phyloP scores from a whole-genome alignment of 2,329 filamentous ascomycete species.

The Ceratocystis variospora region DNA sequence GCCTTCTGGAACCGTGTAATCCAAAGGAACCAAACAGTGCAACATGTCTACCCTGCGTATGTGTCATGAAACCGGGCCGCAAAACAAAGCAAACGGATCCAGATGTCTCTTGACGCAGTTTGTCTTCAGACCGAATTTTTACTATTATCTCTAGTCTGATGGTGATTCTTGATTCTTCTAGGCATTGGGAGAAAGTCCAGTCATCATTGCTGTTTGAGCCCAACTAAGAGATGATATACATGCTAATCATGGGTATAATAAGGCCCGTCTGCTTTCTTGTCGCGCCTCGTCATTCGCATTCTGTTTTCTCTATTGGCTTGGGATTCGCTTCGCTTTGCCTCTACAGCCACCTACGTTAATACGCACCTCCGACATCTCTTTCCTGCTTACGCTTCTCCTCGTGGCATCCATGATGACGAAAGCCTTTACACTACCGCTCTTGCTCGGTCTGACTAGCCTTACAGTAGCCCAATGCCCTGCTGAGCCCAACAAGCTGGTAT shows the following conservation, averaged over 20 bases:
- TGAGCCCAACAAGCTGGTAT: slow-evolving; percentile 13
- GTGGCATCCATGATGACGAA: neutral
- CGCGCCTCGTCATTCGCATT: neutral
- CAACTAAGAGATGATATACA: neutral
- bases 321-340: neutral
- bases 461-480: slow-evolving; percentile 9
- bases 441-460: neutral
- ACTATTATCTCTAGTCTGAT: neutral
- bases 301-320: neutral
- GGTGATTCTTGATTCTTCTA: neutral
- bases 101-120: neutral
- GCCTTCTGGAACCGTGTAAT: neutral
- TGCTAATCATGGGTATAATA: neutral
- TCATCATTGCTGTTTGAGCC: neutral
- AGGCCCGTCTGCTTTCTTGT: neutral
- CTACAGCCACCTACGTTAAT: neutral
- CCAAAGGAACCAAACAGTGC: neutral
- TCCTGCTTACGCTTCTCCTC: neutral
- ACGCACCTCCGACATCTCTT: neutral
- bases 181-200: neutral
- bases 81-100: neutral
- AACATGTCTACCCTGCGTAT: neutral
- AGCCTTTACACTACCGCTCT: neutral
- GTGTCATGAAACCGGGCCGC: neutral
- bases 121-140: neutral